Evolutionary conservation across 345 rosid species (phyloP).

Genomic region (Salix caprea): DNA sequence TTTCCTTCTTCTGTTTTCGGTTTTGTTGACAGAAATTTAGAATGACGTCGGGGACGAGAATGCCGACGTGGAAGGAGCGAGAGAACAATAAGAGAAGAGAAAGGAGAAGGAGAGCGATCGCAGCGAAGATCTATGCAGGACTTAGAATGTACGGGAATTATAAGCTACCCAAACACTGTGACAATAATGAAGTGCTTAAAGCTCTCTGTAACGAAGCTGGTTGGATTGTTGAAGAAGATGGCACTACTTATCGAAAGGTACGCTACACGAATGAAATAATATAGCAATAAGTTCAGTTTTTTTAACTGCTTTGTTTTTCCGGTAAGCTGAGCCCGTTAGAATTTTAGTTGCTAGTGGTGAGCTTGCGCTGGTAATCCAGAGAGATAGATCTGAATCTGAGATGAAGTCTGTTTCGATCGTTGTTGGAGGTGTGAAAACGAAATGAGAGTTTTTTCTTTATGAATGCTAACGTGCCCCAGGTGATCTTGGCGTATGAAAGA

Average conservation of each 20-base stretch:
- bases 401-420: not conserved
- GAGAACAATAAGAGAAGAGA: slow-evolving; percentile 96
- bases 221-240: slow-evolving; percentile 95
- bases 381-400: slow-evolving; percentile 3
- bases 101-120: slow-evolving; percentile 83
- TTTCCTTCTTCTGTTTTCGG: not conserved
- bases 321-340: not conserved
- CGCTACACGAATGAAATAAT: not conserved
- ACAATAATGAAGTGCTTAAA: slow-evolving; percentile 93
- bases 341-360: not conserved
- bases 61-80: slow-evolving; percentile 98
- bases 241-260: slow-evolving; percentile 95
- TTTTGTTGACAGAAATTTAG: not conserved
- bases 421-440: not conserved
- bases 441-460: no score
- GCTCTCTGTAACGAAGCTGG: slow-evolving; percentile 95
- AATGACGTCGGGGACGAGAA: slow-evolving; percentile 90
- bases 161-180: slow-evolving; percentile 97
- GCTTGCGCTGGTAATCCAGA: not conserved
- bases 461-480: slow-evolving; percentile 19
- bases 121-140: slow-evolving; percentile 91
- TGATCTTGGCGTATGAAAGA: slow-evolving; percentile 8
- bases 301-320: not conserved
- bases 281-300: not conserved
- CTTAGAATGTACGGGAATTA: slow-evolving; percentile 84